Conservation (phyloP, 768 basidiomycete genomes). For the Lentinula detonsa region DNA sequence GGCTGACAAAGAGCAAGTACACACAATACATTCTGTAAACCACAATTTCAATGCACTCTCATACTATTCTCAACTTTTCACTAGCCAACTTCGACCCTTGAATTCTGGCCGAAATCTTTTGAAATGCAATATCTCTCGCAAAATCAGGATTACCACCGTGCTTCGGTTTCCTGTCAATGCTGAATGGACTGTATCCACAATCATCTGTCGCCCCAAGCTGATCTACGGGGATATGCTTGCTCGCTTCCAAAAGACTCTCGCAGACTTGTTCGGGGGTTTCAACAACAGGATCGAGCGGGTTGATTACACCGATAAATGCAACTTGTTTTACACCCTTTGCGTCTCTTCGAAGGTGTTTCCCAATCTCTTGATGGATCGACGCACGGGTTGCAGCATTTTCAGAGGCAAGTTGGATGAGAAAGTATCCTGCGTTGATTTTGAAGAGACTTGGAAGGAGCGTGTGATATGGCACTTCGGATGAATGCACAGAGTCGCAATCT, state of each 20-base stretch:
- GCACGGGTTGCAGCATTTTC: not conserved
- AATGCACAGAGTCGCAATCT: slow-evolving; percentile 5
- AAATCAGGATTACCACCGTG: slow-evolving; percentile 5
- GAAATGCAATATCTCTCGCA: slow-evolving; percentile 5
- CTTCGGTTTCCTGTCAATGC: slow-evolving; percentile 1
- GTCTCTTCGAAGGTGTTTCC: slow-evolving; percentile 3
- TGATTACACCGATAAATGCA: slow-evolving; percentile 2
- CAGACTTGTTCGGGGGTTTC: not conserved
- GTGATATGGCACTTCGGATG: slow-evolving; percentile 5
- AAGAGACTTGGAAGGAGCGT: not conserved
- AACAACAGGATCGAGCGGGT: slow-evolving; percentile 1
- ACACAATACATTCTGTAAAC: no score
- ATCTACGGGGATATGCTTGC: slow-evolving; percentile 1
- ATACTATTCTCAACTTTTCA: not conserved
- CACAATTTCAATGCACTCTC: not conserved
- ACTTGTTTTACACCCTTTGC: slow-evolving; percentile 5
- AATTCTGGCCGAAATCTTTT: slow-evolving; percentile 5
- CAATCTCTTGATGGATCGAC: slow-evolving; percentile 3
- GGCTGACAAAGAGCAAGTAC: not conserved
- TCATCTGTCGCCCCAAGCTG: slow-evolving; percentile 6
- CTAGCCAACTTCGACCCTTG: slow-evolving; percentile 1
- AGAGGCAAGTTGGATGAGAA: slow-evolving; percentile 6
- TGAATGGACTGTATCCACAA: slow-evolving; percentile 6
- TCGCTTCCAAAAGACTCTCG: slow-evolving; percentile 2
- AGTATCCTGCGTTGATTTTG: slow-evolving; percentile 6